Evolutionary conservation across 441 rosid genomes (phyloP).

Genomic region (Dalechampia spathulata): DNA sequence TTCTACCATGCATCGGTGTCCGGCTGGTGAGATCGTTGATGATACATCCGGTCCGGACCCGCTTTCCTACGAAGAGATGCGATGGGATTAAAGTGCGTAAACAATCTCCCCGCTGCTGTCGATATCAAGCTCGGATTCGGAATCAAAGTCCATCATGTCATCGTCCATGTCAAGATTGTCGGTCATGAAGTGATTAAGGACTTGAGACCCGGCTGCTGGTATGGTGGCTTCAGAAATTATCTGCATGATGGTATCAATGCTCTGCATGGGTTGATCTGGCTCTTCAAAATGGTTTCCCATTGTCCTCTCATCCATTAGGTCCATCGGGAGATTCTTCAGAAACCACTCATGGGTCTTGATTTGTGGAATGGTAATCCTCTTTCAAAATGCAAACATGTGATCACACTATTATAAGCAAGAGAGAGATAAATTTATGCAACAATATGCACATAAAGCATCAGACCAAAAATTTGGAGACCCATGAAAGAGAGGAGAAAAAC

Average conservation of each 20-base stretch:
- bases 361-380: conserved; percentile 85
- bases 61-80: not conserved
- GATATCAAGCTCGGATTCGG: conserved; percentile 83
- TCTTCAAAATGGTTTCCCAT: conserved; percentile 67
- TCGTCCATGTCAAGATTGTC: conserved; percentile 80
- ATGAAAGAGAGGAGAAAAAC: not conserved
- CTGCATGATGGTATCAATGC: conserved; percentile 87
- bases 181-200: conserved; percentile 48
- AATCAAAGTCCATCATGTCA: conserved; percentile 79
- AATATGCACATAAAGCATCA: not conserved
- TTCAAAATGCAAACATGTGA: conserved; percentile 10
- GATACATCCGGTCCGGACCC: too few relatives aligned
- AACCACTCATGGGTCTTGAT: conserved; percentile 91
- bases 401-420: not conserved
- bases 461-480: not conserved
- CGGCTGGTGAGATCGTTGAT: too few relatives aligned
- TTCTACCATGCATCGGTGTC: not conserved
- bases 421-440: too few relatives aligned
- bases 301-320: conserved; percentile 65
- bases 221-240: conserved; percentile 88
- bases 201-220: conserved; percentile 64
- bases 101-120: conserved; percentile 96
- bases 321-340: conserved; percentile 76
- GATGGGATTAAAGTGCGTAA: conserved; percentile 54
- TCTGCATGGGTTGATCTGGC: conserved; percentile 81